Base-by-base conservation (phyloP, 805 yeast species). In the Ogataea pignaliae region DNA sequence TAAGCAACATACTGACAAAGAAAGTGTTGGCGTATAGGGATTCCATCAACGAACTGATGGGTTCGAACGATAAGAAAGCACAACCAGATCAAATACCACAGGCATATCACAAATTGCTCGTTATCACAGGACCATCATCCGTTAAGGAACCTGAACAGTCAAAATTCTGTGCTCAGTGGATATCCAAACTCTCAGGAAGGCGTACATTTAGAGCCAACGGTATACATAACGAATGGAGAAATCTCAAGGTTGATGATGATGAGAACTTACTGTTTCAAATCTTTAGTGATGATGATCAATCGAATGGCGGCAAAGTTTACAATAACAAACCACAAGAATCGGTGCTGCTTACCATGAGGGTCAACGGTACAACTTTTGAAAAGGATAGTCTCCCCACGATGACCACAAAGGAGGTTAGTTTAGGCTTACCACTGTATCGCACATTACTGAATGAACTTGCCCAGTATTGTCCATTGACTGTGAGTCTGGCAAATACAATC, bases 401-500 rank as follows among this genome's bases (percentile, higher is more conserved):
- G 12, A 26, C 42, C 34, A 41, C 51, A 11, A 47, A 36, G 45
- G 72, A 66, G 51, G 64, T 69, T 16, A 54, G 50, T 17, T 57
- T 66, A 14, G 77, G 77, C 1, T 56, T 74, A 34, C 72, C 76
- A 2, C 51, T 56, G 29, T 66, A 71, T 50, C 57, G 78, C 21
- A 61, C 68, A 2, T 50, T 71, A 36, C 52, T 72, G 17, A 56
- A 64, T 36, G 70, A 69, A 44, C 53, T 75, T 39, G 72, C 75
- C 3, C 65, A 63, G 37, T 59, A 63, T 35, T 64, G 72, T 46
- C 78, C 80, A 2, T 51, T 76, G 15, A 73, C 71, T 2, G 74
- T 74, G 11, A 71, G 69, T 43, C 55, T 71, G 40, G 61, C 71
- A 17, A 79, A 75, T 54, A 72, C 77, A 2, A 63, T 76, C 32